Evolutionary conservation across 306 rosid genomes (phyloP).

Genomic region (Sicyos edulis): DNA sequence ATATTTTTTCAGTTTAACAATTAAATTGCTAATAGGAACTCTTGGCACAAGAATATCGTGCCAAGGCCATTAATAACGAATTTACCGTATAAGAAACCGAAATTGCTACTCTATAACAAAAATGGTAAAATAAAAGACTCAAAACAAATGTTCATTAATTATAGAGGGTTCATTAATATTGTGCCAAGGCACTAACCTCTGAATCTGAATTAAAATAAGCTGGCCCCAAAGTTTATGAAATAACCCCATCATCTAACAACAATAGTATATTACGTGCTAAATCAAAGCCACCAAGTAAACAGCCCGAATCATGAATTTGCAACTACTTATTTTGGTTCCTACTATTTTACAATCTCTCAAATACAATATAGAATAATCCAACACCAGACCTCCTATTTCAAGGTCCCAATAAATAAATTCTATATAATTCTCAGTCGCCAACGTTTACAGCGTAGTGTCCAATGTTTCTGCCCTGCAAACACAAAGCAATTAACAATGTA

Average conservation of each 20-base stretch:
- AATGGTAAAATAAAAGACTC: too few species aligned
- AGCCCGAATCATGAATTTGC: conserved; percentile 1
- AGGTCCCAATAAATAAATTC: background rate
- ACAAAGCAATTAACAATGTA: too few species aligned
- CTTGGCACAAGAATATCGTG: too few species aligned
- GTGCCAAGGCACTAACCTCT: background rate
- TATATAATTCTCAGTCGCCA: conserved; percentile 44
- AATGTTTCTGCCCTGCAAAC: conserved; percentile 60
- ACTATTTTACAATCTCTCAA: conserved; percentile 9
- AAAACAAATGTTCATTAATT: background rate
- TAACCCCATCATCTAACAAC: too few species aligned
- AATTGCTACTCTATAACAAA: too few species aligned
- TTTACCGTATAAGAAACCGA: too few species aligned
- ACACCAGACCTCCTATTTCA: background rate
- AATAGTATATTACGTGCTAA: background rate
- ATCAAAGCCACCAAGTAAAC: background rate
- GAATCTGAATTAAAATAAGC: background rate
- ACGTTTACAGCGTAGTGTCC: conserved; percentile 59
- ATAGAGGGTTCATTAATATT: background rate
- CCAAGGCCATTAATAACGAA: too few species aligned
- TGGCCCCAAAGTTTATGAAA: background rate
- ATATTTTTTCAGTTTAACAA: too few species aligned
- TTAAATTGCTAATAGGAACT: too few species aligned
- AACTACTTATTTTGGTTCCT: background rate
- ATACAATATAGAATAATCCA: too few species aligned